Evolutionary conservation across 768 basidiomycete species (phyloP).

Genomic region (Chalciporus chontae): DNA sequence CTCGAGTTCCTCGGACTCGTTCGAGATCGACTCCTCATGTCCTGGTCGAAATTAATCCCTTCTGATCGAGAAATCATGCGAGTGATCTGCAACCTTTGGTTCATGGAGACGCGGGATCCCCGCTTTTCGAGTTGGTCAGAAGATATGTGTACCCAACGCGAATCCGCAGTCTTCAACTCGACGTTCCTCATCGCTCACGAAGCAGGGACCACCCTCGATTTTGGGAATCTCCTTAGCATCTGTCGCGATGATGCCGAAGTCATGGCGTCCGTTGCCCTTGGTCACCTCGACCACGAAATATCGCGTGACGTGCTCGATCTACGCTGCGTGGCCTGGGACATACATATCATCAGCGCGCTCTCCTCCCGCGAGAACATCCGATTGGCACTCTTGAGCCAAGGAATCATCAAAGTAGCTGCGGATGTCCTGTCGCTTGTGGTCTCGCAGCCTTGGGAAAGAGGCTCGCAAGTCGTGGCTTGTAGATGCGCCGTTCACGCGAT

Average conservation of each 20-base stretch:
- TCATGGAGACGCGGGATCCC: conserved; percentile 22
- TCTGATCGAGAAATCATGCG: conserved; percentile 25
- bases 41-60: conserved; percentile 25
- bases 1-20: conserved; percentile 26
- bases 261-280: conserved; percentile 19
- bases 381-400: conserved; percentile 19
- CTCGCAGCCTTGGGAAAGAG: conserved; percentile 11
- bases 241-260: conserved; percentile 19
- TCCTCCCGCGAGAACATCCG: conserved; percentile 17
- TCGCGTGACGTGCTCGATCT: conserved; percentile 18
- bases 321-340: conserved; percentile 27
- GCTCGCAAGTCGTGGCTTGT: conserved; percentile 12
- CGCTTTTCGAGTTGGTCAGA: conserved; percentile 22
- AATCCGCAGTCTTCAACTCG: conserved; percentile 28
- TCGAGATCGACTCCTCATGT: conserved; percentile 21
- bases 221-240: conserved; percentile 19
- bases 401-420: conserved; percentile 21
- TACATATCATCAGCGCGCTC: conserved; percentile 24
- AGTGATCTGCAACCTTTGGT: conserved; percentile 28
- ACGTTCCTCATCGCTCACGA: conserved; percentile 28
- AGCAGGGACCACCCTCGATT: conserved; percentile 15
- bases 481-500: conserved; percentile 22
- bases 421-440: conserved; percentile 21
- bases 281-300: conserved; percentile 26
- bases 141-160: conserved; percentile 17